Percentiles rank a stretch among this genome's conserved stretches.
These are phyloP conservation scores for Shiraia bambusicola DNA, from an alignment of 2,329 filamentous ascomycete species.

Conservation along the genomic window DNA sequence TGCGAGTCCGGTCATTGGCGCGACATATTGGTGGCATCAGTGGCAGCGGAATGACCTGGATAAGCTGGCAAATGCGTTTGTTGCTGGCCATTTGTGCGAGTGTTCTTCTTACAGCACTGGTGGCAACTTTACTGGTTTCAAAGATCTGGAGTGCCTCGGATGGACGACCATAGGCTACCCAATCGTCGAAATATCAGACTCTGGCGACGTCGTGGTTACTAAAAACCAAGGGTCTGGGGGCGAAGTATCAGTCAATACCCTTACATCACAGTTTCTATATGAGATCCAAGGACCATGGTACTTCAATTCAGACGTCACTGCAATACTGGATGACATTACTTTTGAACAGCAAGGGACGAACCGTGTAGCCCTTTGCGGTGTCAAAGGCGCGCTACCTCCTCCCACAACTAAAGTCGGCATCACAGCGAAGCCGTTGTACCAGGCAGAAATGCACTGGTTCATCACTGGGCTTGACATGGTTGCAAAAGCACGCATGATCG, in stretches of 20 bases:
- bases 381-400: slow-evolving; percentile 39
- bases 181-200: slow-evolving; percentile 33
- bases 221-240: slow-evolving; percentile 39
- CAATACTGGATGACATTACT: slow-evolving; percentile 52
- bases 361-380: slow-evolving; percentile 52
- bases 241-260: slow-evolving; percentile 51
- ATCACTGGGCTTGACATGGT: slow-evolving; percentile 48
- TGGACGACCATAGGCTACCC: slow-evolving; percentile 39
- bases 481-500: slow-evolving; percentile 49
- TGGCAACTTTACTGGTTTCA: slow-evolving; percentile 50
- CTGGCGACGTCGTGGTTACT: slow-evolving; percentile 29
- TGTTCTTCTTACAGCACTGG: slow-evolving; percentile 48
- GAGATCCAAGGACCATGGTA: slow-evolving; percentile 51
- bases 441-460: slow-evolving; percentile 51
- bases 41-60: slow-evolving; percentile 45
- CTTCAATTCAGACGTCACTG: slow-evolving; percentile 60
- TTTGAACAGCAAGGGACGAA: slow-evolving; percentile 55
- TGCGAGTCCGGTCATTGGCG: slow-evolving; percentile 48
- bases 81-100: slow-evolving; percentile 50
- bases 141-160: slow-evolving; percentile 33
- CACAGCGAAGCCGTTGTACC: slow-evolving; percentile 49
- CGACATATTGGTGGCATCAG: slow-evolving; percentile 49
- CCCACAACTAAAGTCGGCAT: slow-evolving; percentile 48
- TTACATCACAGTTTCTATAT: slow-evolving; percentile 55
- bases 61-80: slow-evolving; percentile 47